A percentile compares a stretch with the other conserved stretches of the same genome.
Conservation (phyloP, 1,284 basidiomycete genomes). For the Leccinum fallax region DNA sequence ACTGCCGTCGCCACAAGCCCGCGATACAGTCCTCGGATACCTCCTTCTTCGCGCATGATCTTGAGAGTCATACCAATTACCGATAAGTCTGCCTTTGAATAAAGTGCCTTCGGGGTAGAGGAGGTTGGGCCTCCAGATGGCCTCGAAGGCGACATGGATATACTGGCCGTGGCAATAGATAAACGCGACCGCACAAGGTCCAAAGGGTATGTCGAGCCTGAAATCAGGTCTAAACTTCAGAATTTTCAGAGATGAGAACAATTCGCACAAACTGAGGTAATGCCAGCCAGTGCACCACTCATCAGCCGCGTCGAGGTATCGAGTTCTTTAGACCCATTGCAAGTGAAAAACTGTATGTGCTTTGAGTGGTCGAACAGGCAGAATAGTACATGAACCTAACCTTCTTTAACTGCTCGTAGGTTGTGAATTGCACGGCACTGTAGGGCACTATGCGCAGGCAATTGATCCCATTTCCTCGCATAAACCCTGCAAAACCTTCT, state of each 20-base stretch:
- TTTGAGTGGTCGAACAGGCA: slow-evolving; percentile 12
- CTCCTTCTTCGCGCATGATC: slow-evolving; percentile 91
- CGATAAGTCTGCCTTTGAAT: slow-evolving; percentile 62
- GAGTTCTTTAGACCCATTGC: slow-evolving; percentile 67
- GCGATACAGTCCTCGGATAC: slow-evolving; percentile 83
- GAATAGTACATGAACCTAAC: slow-evolving; percentile 36
- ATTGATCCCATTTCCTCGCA: slow-evolving; percentile 93
- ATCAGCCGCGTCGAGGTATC: slow-evolving; percentile 83
- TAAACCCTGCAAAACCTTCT: slow-evolving; percentile 90
- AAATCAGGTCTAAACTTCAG: slow-evolving; percentile 10
- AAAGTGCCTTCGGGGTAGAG: slow-evolving; percentile 36
- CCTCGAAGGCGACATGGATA: slow-evolving; percentile 40
- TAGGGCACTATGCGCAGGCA: slow-evolving; percentile 87
- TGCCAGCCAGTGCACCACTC: slow-evolving; percentile 88
- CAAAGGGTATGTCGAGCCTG: slow-evolving; percentile 89
- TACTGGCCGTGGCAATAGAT: slow-evolving; percentile 87
- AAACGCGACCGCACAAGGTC: slow-evolving; percentile 92
- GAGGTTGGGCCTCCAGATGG: slow-evolving; percentile 31
- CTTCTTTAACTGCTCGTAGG: slow-evolving; percentile 88
- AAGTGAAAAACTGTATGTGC: slow-evolving; percentile 65
- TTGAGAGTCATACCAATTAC: slow-evolving; percentile 89
- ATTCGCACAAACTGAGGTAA: slow-evolving; percentile 80
- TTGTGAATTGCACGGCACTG: slow-evolving; percentile 84
- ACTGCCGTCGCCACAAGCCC: slow-evolving; percentile 87
- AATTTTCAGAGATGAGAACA: slow-evolving; percentile 17